Evolutionary conservation across 768 basidiomycete species (phyloP).

Genomic region (Macrolepiota fuliginosa): DNA sequence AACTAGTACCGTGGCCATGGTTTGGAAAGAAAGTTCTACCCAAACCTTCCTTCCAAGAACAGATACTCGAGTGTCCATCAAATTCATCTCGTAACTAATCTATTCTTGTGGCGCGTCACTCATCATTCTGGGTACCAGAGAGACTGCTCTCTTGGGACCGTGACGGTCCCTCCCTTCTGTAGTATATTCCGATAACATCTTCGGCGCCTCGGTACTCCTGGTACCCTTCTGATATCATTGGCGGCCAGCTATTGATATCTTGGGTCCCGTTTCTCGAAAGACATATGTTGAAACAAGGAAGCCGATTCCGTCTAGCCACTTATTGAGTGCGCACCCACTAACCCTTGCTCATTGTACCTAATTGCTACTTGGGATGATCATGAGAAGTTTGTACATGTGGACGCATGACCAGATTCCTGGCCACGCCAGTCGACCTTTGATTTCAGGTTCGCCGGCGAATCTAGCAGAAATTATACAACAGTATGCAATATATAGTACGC

Average conservation of each 20-base stretch:
- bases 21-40: conserved; percentile 5
- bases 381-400: neutral
- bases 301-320: neutral
- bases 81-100: conserved; percentile 4
- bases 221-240: neutral
- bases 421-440: neutral
- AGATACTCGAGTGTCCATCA: conserved; percentile 1
- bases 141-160: neutral
- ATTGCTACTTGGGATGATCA: neutral
- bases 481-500: neutral
- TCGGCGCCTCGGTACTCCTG: neutral
- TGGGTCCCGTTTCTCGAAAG: neutral
- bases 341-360: neutral
- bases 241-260: neutral
- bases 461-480: neutral
- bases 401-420: neutral
- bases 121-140: neutral
- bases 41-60: conserved; percentile 6
- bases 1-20: conserved; percentile 5
- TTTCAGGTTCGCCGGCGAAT: neutral
- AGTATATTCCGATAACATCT: neutral
- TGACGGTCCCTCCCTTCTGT: neutral
- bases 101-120: neutral
- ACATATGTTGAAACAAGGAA: neutral
- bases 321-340: neutral